Base-by-base conservation (phyloP, 78 protist genomes). In the Cavenderia fasciculata region DNA sequence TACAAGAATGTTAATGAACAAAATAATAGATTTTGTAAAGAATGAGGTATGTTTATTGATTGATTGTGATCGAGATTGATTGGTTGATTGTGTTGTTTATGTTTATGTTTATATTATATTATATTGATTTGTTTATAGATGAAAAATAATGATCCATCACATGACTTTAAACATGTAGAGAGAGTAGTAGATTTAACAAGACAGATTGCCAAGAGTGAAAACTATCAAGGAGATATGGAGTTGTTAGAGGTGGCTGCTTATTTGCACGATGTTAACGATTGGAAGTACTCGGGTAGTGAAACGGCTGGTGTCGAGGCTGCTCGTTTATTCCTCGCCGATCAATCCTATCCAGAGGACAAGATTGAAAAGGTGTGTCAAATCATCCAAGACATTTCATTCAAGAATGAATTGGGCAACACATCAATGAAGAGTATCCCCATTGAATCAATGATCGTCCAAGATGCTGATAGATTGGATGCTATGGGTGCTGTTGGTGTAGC, bases 391-490 rank as follows among this genome's bases (percentile, higher is more conserved):
- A 75, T 94, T 1, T 61, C 86, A 21, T 94, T 77, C 68, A 92
- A 85, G 47, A 92, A 94, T 34, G 95, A 94, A 59, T 59, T 94
- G 47, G 87, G 89, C 11, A 31, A 27, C 11, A 19, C 49, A 14
- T 43, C 65, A 5, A 34, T 6, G 49, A 38, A 46, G 21, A 29
- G 59, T 14, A 43, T 44, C 38, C 33, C 44, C 11, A 16, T 52
- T 8, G 94, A 92, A 57, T 74, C 87, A 4, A 66, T 46, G 34
- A 75, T 75, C 23, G 96, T 94, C 2, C 94, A 92, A 71, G 96
- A 94, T 82, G 94, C 95, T 21, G 96, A 94, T 76, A 73, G 95
- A 47, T 38, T 94, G 18, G 96, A 93, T 88, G 95, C 75, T 79
- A 59, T 52, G 40, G 93, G 93, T 59, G 93, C 93, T 8, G 44